phyloP scores from a whole-genome alignment of 2,329 filamentous ascomycete genomes.

The Simplicillium sp. region DNA sequence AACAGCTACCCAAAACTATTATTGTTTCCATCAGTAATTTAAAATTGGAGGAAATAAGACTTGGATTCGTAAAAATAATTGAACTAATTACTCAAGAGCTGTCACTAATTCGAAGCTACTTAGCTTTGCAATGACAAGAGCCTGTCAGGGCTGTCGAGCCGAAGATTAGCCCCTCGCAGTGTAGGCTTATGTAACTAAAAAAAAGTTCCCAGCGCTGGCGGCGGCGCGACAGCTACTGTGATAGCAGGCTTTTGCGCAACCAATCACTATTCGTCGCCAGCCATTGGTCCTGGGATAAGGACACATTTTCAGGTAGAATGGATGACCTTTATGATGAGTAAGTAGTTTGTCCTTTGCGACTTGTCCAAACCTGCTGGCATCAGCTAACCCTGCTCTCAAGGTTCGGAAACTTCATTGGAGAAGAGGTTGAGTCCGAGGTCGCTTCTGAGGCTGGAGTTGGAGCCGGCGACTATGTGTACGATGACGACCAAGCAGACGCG shows the following conservation, averaged over 20 bases:
- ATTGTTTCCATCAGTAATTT: no score
- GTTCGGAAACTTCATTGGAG: constrained; percentile 98
- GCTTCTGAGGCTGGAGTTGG: constrained; percentile 72
- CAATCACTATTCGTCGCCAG: constrained; percentile 9
- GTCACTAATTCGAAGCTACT: no score
- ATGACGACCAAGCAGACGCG: constrained; percentile 60
- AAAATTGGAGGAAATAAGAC: no score
- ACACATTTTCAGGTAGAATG: constrained; percentile 41
- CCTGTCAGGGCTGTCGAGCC: no score
- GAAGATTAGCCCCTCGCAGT: no score
- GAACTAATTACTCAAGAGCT: no score
- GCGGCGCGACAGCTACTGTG: neutral
- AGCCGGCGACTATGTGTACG: constrained; percentile 71
- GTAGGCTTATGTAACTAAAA: no score
- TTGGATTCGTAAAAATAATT: no score
- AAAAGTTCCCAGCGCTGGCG: constrained; percentile 10
- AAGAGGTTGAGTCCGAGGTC: constrained; percentile 75
- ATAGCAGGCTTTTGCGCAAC: neutral
- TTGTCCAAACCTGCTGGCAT: neutral
- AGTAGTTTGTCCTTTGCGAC: constrained; percentile 8
- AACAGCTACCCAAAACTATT: no score
- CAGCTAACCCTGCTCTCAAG: constrained; percentile 29
- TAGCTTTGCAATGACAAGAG: no score
- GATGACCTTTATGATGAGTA: constrained; percentile 98
- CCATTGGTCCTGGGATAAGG: constrained; percentile 11